Evolutionary conservation across 257 asterid genomes (phyloP).

Genomic region (Solanum dulcamara): DNA sequence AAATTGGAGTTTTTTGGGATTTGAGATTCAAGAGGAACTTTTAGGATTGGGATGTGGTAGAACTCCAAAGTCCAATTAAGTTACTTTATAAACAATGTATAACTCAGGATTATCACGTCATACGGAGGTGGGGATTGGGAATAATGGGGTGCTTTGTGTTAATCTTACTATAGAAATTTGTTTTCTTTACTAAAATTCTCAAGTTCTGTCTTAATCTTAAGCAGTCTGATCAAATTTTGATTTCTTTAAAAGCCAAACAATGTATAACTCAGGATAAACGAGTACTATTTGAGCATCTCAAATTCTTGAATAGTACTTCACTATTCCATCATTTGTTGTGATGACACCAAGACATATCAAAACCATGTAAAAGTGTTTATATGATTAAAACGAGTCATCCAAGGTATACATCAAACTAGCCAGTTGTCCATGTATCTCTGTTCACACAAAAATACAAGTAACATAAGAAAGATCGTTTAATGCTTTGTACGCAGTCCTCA

Average conservation of each 20-base stretch:
- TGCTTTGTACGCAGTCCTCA: background rate
- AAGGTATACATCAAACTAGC: background rate
- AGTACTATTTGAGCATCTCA: background rate
- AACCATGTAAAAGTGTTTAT: background rate
- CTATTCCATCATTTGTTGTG: background rate
- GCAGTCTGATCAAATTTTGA: no score
- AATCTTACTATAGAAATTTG: background rate
- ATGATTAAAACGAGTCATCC: background rate
- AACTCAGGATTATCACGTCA: background rate
- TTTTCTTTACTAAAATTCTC: background rate
- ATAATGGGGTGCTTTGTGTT: background rate
- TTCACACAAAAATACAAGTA: background rate
- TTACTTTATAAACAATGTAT: background rate
- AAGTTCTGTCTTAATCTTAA: no score
- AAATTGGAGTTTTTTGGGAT: background rate
- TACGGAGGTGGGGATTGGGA: background rate
- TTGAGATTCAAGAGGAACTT: background rate
- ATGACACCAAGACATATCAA: background rate
- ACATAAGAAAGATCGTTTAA: background rate
- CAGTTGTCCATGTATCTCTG: background rate
- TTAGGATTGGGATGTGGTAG: background rate
- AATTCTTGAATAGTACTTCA: background rate
- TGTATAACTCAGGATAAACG: no score
- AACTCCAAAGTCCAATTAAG: background rate
- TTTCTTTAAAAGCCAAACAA: background rate